Evolutionary conservation across 2,329 filamentous ascomycete species (phyloP).

Genomic region (Venturia carpophila): DNA sequence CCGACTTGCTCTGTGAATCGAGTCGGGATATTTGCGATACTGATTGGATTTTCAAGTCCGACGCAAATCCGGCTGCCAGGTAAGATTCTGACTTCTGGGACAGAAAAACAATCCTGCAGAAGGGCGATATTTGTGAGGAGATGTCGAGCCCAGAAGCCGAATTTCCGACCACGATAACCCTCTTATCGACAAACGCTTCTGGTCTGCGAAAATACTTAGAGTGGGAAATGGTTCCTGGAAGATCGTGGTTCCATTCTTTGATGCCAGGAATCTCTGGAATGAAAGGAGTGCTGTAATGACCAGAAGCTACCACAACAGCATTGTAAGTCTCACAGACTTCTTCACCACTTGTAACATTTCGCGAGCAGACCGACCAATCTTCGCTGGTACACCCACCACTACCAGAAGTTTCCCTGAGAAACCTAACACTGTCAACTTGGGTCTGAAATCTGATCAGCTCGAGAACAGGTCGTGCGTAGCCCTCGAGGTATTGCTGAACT

Average conservation of each 20-base stretch:
- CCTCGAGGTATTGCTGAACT: conserved; percentile 65
- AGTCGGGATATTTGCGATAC: conserved; percentile 48
- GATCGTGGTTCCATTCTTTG: conserved; percentile 31
- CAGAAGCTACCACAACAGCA: conserved; percentile 41
- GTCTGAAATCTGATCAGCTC: conserved; percentile 62
- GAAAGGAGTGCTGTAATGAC: conserved; percentile 41
- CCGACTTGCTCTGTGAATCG: conserved; percentile 48
- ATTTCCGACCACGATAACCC: conserved; percentile 77
- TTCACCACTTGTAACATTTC: conserved; percentile 40
- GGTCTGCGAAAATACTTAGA: conserved; percentile 73
- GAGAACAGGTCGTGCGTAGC: conserved; percentile 61
- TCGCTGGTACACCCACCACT: conserved; percentile 21
- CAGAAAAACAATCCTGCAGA: conserved; percentile 55
- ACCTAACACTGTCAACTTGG: conserved; percentile 55
- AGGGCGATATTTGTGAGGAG: conserved; percentile 60
- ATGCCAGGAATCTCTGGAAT: conserved; percentile 38
- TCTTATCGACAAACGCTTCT: conserved; percentile 54
- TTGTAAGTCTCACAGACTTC: conserved; percentile 46
- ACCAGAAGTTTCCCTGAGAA: not conserved
- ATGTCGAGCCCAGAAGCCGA: conserved; percentile 81
- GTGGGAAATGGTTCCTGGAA: conserved; percentile 37
- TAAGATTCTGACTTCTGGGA: conserved; percentile 48
- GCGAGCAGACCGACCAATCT: conserved; percentile 54
- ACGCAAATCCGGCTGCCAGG: conserved; percentile 23
- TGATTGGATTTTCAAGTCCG: conserved; percentile 11